Percentiles rank a stretch among this genome's conserved stretches.
phyloP scores from a whole-genome alignment of 2,329 filamentous ascomycete species.

The Trichophaea hybrida region DNA sequence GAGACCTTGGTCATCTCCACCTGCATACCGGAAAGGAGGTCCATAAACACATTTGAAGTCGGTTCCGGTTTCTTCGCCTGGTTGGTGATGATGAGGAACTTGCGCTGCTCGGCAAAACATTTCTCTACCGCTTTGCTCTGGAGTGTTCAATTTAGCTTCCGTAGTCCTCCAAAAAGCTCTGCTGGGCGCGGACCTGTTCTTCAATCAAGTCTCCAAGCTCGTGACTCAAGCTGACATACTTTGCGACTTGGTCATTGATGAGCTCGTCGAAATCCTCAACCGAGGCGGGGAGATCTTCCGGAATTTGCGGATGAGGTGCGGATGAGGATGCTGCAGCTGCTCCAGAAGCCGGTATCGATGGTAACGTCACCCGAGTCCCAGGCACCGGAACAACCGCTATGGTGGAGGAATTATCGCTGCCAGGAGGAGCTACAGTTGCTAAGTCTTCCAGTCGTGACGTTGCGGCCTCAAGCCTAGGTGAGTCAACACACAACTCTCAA shows the following conservation, averaged over 20 bases:
- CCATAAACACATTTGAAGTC: conserved; percentile 51
- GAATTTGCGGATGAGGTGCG: conserved; percentile 32
- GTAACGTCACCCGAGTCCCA: conserved; percentile 30
- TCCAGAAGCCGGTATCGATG: conserved; percentile 29
- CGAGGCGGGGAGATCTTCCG: conserved; percentile 49
- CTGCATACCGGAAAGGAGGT: conserved; percentile 76
- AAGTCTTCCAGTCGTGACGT: conserved; percentile 95
- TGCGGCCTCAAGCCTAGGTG: conserved; percentile 75
- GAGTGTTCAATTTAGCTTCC: background rate
- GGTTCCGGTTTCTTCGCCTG: conserved; percentile 85
- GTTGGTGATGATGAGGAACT: conserved; percentile 73
- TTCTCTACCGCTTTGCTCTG: conserved; percentile 26
- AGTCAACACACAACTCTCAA: background rate
- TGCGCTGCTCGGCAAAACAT: conserved; percentile 69
- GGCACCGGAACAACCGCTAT: conserved; percentile 31
- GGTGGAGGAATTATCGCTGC: conserved; percentile 35
- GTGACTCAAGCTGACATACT: conserved; percentile 64
- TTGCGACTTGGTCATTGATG: conserved; percentile 56
- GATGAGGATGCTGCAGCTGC: conserved; percentile 33
- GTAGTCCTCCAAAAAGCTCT: background rate
- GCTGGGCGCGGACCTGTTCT: conserved; percentile 50
- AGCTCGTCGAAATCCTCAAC: conserved; percentile 79
- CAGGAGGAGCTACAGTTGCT: conserved; percentile 44
- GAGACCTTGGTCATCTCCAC: conserved; percentile 64
- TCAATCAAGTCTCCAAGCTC: conserved; percentile 63